Base-by-base conservation (phyloP, 305 asterid species). In the Fraxinus ornus region DNA sequence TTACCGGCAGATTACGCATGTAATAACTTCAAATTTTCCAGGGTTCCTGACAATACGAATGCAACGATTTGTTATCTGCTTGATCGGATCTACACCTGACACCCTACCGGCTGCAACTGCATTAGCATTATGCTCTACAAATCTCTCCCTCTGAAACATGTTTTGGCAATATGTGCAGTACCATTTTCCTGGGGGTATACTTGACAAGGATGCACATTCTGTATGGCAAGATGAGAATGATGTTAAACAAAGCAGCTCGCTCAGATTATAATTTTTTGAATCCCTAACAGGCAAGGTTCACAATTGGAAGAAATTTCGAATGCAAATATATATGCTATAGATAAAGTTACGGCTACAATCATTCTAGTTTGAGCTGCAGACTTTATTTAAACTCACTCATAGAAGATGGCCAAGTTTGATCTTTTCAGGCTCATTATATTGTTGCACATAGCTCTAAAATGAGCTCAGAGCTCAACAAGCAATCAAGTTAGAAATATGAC, bases 61-160 rank as follows among this genome's bases (percentile, higher is more conserved):
- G 83, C 89, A 91, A 9, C 93, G 93, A 68, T 86, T 87, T 32
- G 91, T 84, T 85, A 91, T 89, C 86, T 92, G 90, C 85, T 87
- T 91, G 36, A 90, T 84, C 28, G 90, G 82, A 76, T 91, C 92
- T 49, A 84, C 77, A 24, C 92, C 96, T 7, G 88, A 79, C 47
- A 88, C 86, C 84, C 92, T 87, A 78, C 94, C 95, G 26, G 94
- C 94, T 70, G 94, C 96, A 30, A 89, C 78, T 73, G 93, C 92
- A 87, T 92, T 90, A 39, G 83, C 90, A 83, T 89, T 89, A 83
- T 57, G 79, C 84, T 86, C 90, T 44, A 85, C 87, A 79, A 79
- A 84, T 55, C 81, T 88, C 86, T 89, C 93, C 84, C 87, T 89
- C 88, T 88, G 90, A 81, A 88, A 86, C 90, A 84, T 86, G 83